These are phyloP conservation scores for Solanum ahanhuiri DNA, from an alignment of 257 asterid species.

Conservation along the genomic window DNA sequence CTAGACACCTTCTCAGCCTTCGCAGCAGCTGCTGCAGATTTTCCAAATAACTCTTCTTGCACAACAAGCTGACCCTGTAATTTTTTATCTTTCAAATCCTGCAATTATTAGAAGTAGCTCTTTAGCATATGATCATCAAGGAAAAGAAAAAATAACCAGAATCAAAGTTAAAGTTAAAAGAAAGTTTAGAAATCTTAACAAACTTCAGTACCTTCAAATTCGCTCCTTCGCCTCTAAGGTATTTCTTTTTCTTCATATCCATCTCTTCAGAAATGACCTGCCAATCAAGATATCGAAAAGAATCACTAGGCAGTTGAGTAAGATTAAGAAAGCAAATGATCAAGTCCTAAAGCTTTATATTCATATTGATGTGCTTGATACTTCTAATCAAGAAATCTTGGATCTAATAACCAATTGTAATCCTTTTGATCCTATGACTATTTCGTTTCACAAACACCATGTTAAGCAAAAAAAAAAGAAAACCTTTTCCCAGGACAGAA, in stretches of 20 bases:
- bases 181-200: background rate
- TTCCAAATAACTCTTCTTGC: constrained; percentile 61
- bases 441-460: too few species aligned
- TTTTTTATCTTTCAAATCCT: constrained; percentile 70
- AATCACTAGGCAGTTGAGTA: too few species aligned
- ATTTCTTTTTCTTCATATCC: constrained; percentile 48
- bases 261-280: constrained; percentile 53
- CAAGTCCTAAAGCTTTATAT: background rate
- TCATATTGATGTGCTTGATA: background rate
- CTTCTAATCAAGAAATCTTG: background rate
- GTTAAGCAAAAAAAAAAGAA: too few species aligned
- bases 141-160: background rate
- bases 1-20: constrained; percentile 70
- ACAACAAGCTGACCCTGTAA: constrained; percentile 75
- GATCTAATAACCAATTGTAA: background rate
- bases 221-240: constrained; percentile 67
- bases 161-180: background rate
- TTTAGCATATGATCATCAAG: background rate
- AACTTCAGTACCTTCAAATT: constrained; percentile 47
- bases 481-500: too few species aligned
- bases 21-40: constrained; percentile 79
- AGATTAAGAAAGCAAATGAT: too few species aligned
- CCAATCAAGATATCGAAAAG: too few species aligned
- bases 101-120: background rate
- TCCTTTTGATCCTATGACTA: too few species aligned